Evolutionary conservation across 2,329 filamentous ascomycete genomes (phyloP).

Genomic region (Alternaria conjuncta): DNA sequence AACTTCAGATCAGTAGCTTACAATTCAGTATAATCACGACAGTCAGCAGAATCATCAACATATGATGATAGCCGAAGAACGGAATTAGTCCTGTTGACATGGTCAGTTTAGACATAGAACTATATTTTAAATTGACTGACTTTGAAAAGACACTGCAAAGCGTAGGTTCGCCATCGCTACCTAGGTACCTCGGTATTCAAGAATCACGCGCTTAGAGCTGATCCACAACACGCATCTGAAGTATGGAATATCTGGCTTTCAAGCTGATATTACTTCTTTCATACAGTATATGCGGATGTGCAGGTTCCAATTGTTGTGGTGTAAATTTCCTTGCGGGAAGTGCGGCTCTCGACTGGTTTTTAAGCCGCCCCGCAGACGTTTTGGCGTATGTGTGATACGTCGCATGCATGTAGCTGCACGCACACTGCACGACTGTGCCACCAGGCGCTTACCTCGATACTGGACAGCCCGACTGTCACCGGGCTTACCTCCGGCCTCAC

Average conservation of each 20-base stretch:
- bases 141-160: background rate
- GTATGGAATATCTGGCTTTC: background rate
- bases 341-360: background rate
- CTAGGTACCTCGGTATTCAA: background rate
- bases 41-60: background rate
- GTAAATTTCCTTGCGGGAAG: background rate
- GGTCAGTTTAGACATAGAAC: background rate
- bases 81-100: background rate
- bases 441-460: background rate
- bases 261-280: background rate
- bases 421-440: background rate
- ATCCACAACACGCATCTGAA: background rate
- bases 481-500: background rate
- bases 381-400: background rate
- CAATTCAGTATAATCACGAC: background rate
- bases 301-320: background rate
- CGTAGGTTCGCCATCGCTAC: background rate
- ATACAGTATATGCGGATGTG: background rate
- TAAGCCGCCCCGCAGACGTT: background rate
- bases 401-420: background rate
- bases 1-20: background rate
- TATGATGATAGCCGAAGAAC: background rate
- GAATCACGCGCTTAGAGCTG: background rate
- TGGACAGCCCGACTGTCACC: background rate
- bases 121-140: background rate